Percentiles rank a stretch among this genome's conserved stretches.
phyloP scores from a whole-genome alignment of 768 basidiomycete species.

The Tylopilus vinaceipallidus region DNA sequence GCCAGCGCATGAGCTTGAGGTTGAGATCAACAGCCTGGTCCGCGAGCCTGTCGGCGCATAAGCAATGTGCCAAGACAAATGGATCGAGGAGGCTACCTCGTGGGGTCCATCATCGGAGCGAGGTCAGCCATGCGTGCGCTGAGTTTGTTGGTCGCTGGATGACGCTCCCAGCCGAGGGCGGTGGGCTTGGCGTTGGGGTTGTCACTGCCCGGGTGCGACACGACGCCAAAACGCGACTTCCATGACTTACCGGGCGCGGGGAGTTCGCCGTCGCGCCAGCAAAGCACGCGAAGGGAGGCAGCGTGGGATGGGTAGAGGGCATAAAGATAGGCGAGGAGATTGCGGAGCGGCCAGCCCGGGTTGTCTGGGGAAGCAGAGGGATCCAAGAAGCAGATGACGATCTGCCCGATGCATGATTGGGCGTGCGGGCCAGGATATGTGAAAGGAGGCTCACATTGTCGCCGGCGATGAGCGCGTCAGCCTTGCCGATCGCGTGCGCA shows the following conservation, averaged over 20 bases:
- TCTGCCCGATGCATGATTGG: conserved; percentile 32
- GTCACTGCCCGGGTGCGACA: conserved; percentile 29
- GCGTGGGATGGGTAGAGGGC: conserved; percentile 52
- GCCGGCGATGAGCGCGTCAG: conserved; percentile 53
- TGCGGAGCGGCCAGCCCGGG: conserved; percentile 93
- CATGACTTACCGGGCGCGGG: conserved; percentile 42
- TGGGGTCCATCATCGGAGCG: conserved; percentile 95
- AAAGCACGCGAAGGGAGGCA: conserved; percentile 58
- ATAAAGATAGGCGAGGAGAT: conserved; percentile 80
- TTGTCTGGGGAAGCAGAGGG: conserved; percentile 74
- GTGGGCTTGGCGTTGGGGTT: conserved; percentile 39
- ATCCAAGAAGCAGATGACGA: conserved; percentile 77
- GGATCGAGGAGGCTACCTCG: conserved; percentile 43
- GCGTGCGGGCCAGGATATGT: not conserved
- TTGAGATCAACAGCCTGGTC: conserved; percentile 98
- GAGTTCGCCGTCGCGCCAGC: conserved; percentile 69
- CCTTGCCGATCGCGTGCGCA: conserved; percentile 56
- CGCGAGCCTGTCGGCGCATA: conserved; percentile 59
- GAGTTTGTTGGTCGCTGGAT: conserved; percentile 73
- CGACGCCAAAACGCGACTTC: conserved; percentile 63
- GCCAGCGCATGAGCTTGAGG: conserved; percentile 96
- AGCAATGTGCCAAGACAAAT: not conserved
- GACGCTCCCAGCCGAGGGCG: conserved; percentile 97
- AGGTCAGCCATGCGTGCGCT: conserved; percentile 86
- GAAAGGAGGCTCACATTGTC: conserved; percentile 41